Base-by-base conservation (phyloP, 2,329 filamentous ascomycete species). In the Phialophora macrospora region DNA sequence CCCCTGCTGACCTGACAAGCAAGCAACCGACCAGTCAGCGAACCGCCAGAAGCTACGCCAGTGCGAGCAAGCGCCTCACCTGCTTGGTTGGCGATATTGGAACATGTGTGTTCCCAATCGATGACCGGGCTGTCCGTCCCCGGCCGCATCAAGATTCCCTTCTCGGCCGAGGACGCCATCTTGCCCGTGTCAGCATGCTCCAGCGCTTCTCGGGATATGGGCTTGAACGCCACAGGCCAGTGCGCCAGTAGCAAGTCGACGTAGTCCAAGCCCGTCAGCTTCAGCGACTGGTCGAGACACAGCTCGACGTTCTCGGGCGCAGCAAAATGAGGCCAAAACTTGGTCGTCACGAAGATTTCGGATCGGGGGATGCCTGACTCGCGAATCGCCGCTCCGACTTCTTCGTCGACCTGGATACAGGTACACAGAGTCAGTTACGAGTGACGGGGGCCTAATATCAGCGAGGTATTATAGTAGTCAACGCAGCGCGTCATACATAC, bases 211-310 rank as follows among this genome's bases (percentile, higher is more conserved):
- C 52, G 34, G 14, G 57, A 67, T 24, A 64, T 64, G 4, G 64
- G 60, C 28, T 66, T 41, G 20, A 65, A 55, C 11, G 79, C 78
- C 72, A 81, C 79, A 28, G 82, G 82, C 75, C 80, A 84, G 76
- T 85, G 83, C 14, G 85, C 74, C 48, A 86, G 77, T 77, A 90
- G 92, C 54, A 91, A 82, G 75, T 93, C 89, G 9, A 93, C 84
- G 73, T 92, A 91, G 69, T 89, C 86, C 28, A 90, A 78, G 17
- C 83, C 82, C n/a, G 92, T 84, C 70, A 86, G 88, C 75, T 83
- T 77, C 38, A 93, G 84, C 1, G 87, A 89, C 67, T 81, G 76
- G 14, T 84, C 74, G 68, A 92, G 82, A 14, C 85, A 83, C 67
- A 83, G 81, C 67, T 78, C 70, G 6, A 83, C 79, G 62, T 62